Evolutionary conservation across 805 yeast genomes (phyloP), one percentile per base, ranked within the genome.

Genomic region (Kazachstania viticola): DNA sequence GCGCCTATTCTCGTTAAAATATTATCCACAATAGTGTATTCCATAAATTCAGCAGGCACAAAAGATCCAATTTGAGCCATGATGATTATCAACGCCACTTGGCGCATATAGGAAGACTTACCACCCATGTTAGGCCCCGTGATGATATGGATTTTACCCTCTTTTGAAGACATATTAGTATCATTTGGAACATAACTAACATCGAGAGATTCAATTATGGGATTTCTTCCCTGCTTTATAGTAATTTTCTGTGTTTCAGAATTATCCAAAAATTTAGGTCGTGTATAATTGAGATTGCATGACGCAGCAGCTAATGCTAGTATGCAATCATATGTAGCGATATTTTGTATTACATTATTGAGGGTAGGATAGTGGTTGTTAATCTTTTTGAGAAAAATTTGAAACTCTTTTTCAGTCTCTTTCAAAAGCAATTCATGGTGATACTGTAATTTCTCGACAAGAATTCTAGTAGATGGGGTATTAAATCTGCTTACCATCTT

Each of bases 1-100:
- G 95, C 91, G 0, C 95, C 94, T 75, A 83, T 78, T 29, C 91
- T 58, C 1, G 74, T 68, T 32, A 53, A 60, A 0, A 71, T 52
- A 13, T 64, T 67, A 46, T 77, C 85, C 44, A 84, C 75, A 1
- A 83, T 56, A 2, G 94, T 81, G 21, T 82, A 41, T 4, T 58
- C 55, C 1, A 81, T 81, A 1, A 46, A 40, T 3, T 63, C 58
- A 8, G 73, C 71, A 0, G 72, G 71, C 1, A 67, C 57, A 32
- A 58, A 69, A 8, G 70, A 64, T 0, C 81, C 81, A 18, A 73
- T 64, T 43, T 75, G 81, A 0, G 73, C 68, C 64, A 75, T 57
- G 5, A 73, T 61, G 2, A 58, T 56, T 8, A 69, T 40, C 5
- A 71, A 40, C 1, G 73, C 71, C 6, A 69, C 57, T 40, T 71